Base-by-base conservation (phyloP, 139 green algal genomes). In the Monoraphidium neglectum region DNA sequence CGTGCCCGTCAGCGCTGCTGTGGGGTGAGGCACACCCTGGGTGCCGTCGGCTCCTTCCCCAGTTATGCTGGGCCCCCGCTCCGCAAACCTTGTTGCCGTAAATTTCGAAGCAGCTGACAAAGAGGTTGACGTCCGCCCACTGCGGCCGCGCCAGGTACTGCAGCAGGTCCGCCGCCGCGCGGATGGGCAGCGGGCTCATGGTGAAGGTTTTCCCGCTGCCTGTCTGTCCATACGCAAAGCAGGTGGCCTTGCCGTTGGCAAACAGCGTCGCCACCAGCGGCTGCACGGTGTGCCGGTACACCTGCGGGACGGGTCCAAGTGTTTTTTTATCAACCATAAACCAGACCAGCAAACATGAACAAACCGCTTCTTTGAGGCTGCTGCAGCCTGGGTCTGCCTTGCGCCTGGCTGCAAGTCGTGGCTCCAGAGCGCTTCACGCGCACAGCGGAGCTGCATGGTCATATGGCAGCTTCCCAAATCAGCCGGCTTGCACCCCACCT, bases 201-300 rank as follows among this genome's bases (percentile, higher is more conserved):
- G 96, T 99, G 89, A 95, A 94, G 4, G 96, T 99, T 86, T 99
- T 99, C 36, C 96, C 96, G 54, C 80, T 94, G 69, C 92, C 94
- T 36, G 94, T 96, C 80, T 98, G 94, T 1, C 96, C 96, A 81
- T 99, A 99, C 1, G 96, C 96, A 86, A 99, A 99, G 88, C 92
- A 98, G 1, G 94, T 98, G 26, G 92, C 96, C 77, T 94, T 94
- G 56, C 90, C 91, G 33, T 76, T 82, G 46, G 77, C 77, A 74
- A 99, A 98, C 30, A 99, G 88, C 35, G 91, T 97, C 37, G 87
- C 81, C 38, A 99, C 90, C n/a, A 99, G 87, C 2, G 96, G 96
- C 70, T 93, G 83, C 8, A 99, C 92, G 0, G 94, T 96, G 33
- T 76, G 77, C 2, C 77, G 59, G 83, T 99, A 99, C 13, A 99